Evolutionary conservation across 2,329 filamentous ascomycete species (phyloP), one percentile per base, ranked within the genome.

Genomic region (Sporothrix pallida): DNA sequence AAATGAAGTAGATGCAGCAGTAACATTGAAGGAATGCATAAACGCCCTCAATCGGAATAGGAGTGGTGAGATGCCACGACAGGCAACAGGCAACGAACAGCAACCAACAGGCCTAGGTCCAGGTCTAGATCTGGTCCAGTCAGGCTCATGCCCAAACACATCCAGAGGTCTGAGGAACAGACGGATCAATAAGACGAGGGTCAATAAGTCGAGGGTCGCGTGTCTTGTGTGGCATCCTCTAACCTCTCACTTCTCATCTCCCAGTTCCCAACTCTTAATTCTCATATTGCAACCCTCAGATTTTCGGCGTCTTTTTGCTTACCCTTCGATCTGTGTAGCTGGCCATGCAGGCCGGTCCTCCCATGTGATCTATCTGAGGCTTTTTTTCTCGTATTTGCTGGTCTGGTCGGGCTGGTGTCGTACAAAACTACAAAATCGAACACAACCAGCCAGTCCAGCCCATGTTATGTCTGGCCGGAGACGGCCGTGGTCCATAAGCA

Each of bases 341-440:
- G n/a, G 68, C 23, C 26, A 17, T 72, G 73, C 73, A 74, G 69
- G 62, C 17, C 54, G 42, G 69, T 69, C 69, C 62, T 62, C 52
- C 69, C 73, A 69, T 72, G 69, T 74, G 69, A 71, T 46, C n/a
- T 58, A 44, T 46, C 68, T 52, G 50, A 26, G 52, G 48, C 65
- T 42, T 69, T 46, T 46, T 20, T 9, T 48, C 12, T 50, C 23
- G 42, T 68, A 31, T 52, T 17, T 31, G 13, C 60, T 17, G 31
- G 42, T 42, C 62, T 68, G n/a, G 31, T 52, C n/a, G 37, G 5
- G 12, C 31, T 9, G 23, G 15, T 8, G 62, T 67, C 42, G 15
- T 17, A 63, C 42, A 46, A 17, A 8, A 37, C 4, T 6, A 7
- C 31, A 37, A 37, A 37, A 7, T 37, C 31, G 31, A 37, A 37